Conservation (phyloP, 208 protist species). For the Wallacemonas rigidus region DNA sequence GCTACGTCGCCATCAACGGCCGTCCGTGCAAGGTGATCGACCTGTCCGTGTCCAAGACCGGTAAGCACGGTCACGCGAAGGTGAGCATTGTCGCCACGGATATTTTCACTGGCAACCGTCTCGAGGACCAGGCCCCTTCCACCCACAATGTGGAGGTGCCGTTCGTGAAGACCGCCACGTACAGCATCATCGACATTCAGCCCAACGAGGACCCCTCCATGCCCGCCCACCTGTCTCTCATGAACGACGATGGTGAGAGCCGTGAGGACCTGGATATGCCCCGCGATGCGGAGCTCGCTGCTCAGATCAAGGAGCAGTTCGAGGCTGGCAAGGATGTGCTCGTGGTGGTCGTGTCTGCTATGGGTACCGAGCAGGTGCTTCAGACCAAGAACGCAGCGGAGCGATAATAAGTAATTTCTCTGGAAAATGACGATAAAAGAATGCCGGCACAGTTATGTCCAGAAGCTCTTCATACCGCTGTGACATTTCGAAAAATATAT, state of each 20-base stretch:
- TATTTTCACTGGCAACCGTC: constrained; percentile 98
- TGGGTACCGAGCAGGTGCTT: constrained; percentile 95
- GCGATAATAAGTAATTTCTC: constrained; percentile 36
- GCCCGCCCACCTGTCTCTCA: constrained; percentile 83
- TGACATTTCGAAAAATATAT: too few relatives aligned
- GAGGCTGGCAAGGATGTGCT: constrained; percentile 94
- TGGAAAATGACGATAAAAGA: background rate
- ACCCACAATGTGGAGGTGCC: constrained; percentile 98
- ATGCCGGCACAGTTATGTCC: too few relatives aligned
- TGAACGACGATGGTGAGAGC: constrained; percentile 93
- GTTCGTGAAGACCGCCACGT: constrained; percentile 95
- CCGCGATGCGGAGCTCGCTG: constrained; percentile 86
- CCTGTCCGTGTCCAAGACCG: constrained; percentile 98
- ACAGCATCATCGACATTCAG: constrained; percentile 93
- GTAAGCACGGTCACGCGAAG: constrained; percentile 99
- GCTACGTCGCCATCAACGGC: constrained; percentile 88
- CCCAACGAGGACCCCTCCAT: constrained; percentile 85
- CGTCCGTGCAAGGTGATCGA: constrained; percentile 98
- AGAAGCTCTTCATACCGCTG: too few relatives aligned
- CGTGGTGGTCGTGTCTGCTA: constrained; percentile 93
- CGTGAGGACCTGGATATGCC: constrained; percentile 96
- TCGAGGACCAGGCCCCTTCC: constrained; percentile 97
- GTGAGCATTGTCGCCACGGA: constrained; percentile 97
- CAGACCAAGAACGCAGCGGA: constrained; percentile 92
- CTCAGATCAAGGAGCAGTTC: constrained; percentile 92